These are phyloP conservation scores for Fusarium sp. DNA, from an alignment of 2,329 filamentous ascomycete species.

Conservation along the genomic window DNA sequence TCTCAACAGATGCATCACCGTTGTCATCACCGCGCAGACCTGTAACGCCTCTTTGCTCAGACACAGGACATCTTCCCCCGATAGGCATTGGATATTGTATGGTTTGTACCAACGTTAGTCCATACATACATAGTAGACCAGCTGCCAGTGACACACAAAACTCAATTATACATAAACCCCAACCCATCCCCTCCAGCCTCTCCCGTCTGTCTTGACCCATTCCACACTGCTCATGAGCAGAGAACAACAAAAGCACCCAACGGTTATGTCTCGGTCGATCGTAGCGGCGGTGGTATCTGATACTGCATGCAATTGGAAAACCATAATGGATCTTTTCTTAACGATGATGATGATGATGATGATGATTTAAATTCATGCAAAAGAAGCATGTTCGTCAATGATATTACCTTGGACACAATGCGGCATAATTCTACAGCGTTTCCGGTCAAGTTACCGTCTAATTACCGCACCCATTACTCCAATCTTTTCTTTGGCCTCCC, in stretches of 20 bases:
- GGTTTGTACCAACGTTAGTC: neutral
- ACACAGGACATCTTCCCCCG: neutral
- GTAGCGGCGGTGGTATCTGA: conserved; percentile 59
- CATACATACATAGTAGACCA: neutral
- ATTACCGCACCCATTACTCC: conserved; percentile 37
- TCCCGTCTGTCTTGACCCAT: neutral
- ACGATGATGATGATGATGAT: neutral
- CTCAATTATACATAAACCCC: conserved; percentile 19
- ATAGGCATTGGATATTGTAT: neutral
- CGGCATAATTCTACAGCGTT: conserved; percentile 26
- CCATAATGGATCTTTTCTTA: neutral
- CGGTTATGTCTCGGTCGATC: conserved; percentile 61
- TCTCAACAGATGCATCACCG: neutral
- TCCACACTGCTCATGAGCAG: conserved; percentile 44
- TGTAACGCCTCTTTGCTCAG: neutral
- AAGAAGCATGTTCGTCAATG: neutral
- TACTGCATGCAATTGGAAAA: neutral
- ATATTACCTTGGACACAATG: neutral
- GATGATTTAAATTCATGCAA: neutral
- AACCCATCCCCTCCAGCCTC: conserved; percentile 7
- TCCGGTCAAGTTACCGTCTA: conserved; percentile 22
- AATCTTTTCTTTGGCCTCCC: conserved; percentile 11
- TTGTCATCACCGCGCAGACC: neutral
- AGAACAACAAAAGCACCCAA: conserved; percentile 49
- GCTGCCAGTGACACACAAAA: neutral